Conservation (phyloP, 2,329 filamentous ascomycete genomes). For the Pseudopyrenochaeta lycopersici region DNA sequence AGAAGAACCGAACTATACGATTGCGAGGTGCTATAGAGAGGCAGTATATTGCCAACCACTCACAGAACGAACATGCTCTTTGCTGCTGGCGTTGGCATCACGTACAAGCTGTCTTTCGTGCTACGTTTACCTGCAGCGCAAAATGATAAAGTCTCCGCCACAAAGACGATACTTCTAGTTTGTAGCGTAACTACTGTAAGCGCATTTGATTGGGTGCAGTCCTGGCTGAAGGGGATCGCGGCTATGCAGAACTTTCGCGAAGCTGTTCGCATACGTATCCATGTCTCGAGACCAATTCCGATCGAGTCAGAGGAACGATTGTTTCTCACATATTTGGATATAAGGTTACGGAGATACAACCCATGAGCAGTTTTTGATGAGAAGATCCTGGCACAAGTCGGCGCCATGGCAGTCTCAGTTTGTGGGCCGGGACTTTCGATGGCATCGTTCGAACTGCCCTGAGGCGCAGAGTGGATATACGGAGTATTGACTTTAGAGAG, state of each 20-base stretch:
- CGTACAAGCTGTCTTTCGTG: conserved; percentile 88
- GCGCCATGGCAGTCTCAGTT: conserved; percentile 85
- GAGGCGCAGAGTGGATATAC: conserved; percentile 67
- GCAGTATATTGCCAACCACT: conserved; percentile 78
- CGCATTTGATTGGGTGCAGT: conserved; percentile 86
- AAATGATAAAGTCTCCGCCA: conserved; percentile 75
- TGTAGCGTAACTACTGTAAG: conserved; percentile 90
- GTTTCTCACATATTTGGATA: conserved; percentile 67
- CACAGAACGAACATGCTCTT: conserved; percentile 88
- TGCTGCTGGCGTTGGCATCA: conserved; percentile 90
- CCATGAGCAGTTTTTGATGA: conserved; percentile 76
- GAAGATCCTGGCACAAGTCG: conserved; percentile 79
- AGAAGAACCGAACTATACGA: conserved; percentile 60
- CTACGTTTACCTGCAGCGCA: conserved; percentile 65
- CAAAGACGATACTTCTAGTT: conserved; percentile 78
- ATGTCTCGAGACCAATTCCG: conserved; percentile 82
- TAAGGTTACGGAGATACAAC: conserved; percentile 85
- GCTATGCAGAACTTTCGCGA: conserved; percentile 78
- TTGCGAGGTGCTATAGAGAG: conserved; percentile 82
- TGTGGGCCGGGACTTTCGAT: conserved; percentile 76
- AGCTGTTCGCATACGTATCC: conserved; percentile 83
- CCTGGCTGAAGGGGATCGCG: conserved; percentile 85
- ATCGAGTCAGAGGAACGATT: conserved; percentile 72
- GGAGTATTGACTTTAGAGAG: conserved; percentile 76
- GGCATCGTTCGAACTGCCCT: conserved; percentile 75